A percentile compares a stretch with the other conserved stretches of the same genome.
phyloP scores from a whole-genome alignment of 2,329 filamentous ascomycete species.

The Apiospora kogelbergensis region DNA sequence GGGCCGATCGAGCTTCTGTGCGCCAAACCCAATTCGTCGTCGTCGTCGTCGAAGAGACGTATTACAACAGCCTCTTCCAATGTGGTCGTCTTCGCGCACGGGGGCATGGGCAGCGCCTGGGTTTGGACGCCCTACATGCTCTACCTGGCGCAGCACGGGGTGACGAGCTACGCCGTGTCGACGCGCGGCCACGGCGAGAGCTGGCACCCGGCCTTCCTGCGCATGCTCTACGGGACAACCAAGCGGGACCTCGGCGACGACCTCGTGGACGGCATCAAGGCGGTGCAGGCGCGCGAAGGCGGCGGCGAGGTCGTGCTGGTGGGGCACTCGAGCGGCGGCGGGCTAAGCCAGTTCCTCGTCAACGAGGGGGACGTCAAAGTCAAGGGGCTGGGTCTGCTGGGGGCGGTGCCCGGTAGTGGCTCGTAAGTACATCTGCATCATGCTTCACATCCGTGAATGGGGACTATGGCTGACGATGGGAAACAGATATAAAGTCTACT shows the following conservation, averaged over 20 bases:
- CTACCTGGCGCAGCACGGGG: constrained; percentile 42
- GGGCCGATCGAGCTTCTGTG: constrained; percentile 51
- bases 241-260: constrained; percentile 44
- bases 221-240: constrained; percentile 47
- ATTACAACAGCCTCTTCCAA: too few relatives aligned
- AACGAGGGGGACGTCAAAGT: constrained; percentile 39
- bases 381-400: constrained; percentile 45
- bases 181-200: constrained; percentile 53
- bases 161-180: constrained; percentile 53
- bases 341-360: constrained; percentile 49
- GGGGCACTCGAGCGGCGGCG: constrained; percentile 53
- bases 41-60: too few relatives aligned
- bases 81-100: constrained; percentile 53
- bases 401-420: constrained; percentile 47
- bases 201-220: constrained; percentile 48
- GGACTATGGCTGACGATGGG: not conserved
- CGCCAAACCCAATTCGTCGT: constrained; percentile 29
- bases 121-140: constrained; percentile 54
- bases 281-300: constrained; percentile 33
- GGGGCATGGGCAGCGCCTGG: constrained; percentile 53
- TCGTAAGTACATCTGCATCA: constrained; percentile 35
- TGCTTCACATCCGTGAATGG: not conserved
- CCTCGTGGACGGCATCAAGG: constrained; percentile 41
- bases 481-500: constrained; percentile 38
- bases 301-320: constrained; percentile 40